Base-by-base conservation (phyloP, 1,139 yeast species). In the Candida sojae region DNA sequence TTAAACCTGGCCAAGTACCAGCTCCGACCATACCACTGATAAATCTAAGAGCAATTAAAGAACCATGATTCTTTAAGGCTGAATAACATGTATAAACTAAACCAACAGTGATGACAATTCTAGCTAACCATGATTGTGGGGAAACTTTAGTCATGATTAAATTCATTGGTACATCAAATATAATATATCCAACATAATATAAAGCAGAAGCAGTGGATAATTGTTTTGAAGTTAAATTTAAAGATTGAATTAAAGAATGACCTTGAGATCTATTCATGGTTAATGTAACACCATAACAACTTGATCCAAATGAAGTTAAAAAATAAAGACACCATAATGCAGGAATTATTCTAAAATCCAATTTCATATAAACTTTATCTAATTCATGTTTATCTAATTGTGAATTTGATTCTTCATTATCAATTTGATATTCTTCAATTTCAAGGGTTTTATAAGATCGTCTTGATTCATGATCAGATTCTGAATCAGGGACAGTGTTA, bases 1-100 rank as follows among this genome's bases (percentile, higher is more conserved):
- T 84, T 84, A 90, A 75, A 9, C 96, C 97, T 1, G 97, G 97
- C 96, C 96, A 90, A 2, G 91, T 84, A 35, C 97, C 97, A 9
- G 96, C 96, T 44, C 91, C 91, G 50, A 86, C 88, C 50, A 86
- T 60, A 42, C 97, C 97, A 25, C 88, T 80, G 51, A 90, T 76
- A 49, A 89, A 82, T 53, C 96, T 77, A 40, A 83, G 68, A 3
- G 92, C 96, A 46, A 84, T 82, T 29, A 88, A 68, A 2, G 95
- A 95, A 4, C 75, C 63, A 10, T 78, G 69, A 48, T 72, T 77
- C 10, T 60, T 50, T 48, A 88, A 71, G 0, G 88, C 83, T 9
- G 82, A 73, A 62, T 86, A 88, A 61, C 95, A 89, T 1, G 88
- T 64, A 59, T 86, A 88, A 1, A 87, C 91, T 42, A 88, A 58